Base-by-base conservation (phyloP, 192 early-diverging fungal species). In the Physocladia obscura region DNA sequence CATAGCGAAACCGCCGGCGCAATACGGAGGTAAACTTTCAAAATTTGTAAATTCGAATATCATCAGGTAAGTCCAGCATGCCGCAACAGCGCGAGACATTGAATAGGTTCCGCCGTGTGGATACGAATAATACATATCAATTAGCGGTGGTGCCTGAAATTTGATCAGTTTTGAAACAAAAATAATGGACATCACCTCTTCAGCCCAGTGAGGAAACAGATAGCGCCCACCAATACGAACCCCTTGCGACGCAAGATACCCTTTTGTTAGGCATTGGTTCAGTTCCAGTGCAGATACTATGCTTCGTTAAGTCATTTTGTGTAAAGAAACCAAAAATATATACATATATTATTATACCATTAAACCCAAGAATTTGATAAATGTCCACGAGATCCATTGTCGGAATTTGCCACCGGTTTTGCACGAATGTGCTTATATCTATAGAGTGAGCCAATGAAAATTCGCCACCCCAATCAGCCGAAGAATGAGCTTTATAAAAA, bases 101-200 rank as follows among this genome's bases (percentile, higher is more conserved):
- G 88, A 85, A 21, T 89, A 74, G 1, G 89, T 74, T 71, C 91
- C 94, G 22, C 94, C 92, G 47, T 83, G 75, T 65, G 86, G 83
- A 50, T 95, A 94, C 22, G 81, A 73, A 47, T 88, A 81, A 32
- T 91, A 69, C 15, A 90, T 76, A 68, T 93, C 91, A 0, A 86
- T 81, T 57, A 95, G 74, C 70, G 92, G 92, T 0, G 92, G 92
- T 6, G 88, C 82, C 78, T 83, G 62, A 24, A 49, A 34, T 36
- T 22, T 3, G n/a, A 39, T 8, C n/a, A 1, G 6, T 29, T 2
- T 17, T 1, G 4, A 52, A 4, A 4, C 13, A 36, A 13, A 17
- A 36, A n/a, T 1, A 38, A 54, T 55, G 4, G 6, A 34, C 54
- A 30, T 50, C 65, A 84, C 82, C 71, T 82, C 77, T 56, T 82